phyloP scores from a whole-genome alignment of 257 asterid species.

The Buddleja alternifolia region DNA sequence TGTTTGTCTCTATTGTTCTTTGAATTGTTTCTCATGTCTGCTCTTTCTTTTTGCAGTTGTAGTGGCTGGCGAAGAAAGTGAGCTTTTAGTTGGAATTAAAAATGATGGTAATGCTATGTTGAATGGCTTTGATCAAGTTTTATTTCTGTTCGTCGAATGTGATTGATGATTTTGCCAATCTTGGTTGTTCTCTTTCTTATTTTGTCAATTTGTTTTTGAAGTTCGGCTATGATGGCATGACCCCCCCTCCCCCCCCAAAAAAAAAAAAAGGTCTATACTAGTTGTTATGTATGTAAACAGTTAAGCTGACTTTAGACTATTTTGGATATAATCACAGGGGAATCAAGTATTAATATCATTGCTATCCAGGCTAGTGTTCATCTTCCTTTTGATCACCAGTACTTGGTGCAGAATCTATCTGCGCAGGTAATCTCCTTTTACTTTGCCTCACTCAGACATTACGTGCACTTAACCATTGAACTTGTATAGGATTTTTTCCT shows the following conservation, averaged over 20 bases:
- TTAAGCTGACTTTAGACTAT: conserved; percentile 24
- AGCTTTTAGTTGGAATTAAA: conserved; percentile 86
- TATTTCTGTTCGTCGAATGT: background rate
- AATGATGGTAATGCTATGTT: conserved; percentile 73
- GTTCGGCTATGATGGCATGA: background rate
- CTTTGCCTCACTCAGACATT: conserved; percentile 17
- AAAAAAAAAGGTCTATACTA: background rate
- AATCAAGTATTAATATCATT: conserved; percentile 61
- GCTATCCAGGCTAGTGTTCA: conserved; percentile 90
- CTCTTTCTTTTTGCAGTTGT: conserved; percentile 57
- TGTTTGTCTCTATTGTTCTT: background rate
- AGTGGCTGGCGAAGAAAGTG: conserved; percentile 86
- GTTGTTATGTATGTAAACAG: conserved; percentile 7
- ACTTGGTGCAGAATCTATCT: conserved; percentile 88
- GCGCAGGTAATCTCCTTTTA: conserved; percentile 63
- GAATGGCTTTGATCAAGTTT: conserved; percentile 1
- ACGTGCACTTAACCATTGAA: background rate
- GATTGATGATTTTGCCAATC: background rate
- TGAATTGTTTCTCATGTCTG: conserved; percentile 18
- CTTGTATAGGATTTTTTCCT: background rate
- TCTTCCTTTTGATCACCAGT: conserved; percentile 77
- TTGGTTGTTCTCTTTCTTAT: background rate
- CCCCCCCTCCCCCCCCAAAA: too few species aligned
- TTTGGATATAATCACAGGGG: conserved; percentile 54
- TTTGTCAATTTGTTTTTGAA: background rate